Conservation (phyloP, 768 basidiomycete species). For the Trametes gibbosa region DNA sequence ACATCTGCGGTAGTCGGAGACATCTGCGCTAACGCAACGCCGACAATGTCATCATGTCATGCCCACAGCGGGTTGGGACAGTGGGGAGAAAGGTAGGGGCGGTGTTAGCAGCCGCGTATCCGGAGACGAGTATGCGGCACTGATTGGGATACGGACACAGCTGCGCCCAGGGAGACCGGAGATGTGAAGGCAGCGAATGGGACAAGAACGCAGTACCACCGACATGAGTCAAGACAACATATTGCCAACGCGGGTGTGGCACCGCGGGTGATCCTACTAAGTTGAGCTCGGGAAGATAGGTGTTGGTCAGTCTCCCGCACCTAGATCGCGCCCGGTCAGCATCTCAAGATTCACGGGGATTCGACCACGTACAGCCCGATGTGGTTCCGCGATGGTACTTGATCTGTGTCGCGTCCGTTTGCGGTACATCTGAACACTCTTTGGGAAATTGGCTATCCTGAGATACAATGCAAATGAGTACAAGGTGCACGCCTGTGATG, state of each 20-base stretch:
- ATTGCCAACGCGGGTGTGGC: conserved; percentile 4
- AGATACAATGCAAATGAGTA: too few species aligned
- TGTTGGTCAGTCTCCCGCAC: not conserved
- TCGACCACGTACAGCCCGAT: not conserved
- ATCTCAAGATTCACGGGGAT: conserved; percentile 1
- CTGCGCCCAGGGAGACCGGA: conserved; percentile 7
- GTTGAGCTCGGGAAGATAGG: not conserved
- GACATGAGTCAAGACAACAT: conserved; percentile 9
- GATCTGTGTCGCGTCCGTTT: too few species aligned
- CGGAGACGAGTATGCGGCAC: conserved; percentile 7
- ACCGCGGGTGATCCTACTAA: not conserved
- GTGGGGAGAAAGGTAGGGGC: not conserved
- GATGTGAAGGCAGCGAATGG: not conserved
- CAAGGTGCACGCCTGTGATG: not conserved
- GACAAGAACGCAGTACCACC: not conserved
- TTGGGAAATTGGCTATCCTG: too few species aligned
- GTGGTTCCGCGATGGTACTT: not conserved
- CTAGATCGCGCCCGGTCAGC: not conserved
- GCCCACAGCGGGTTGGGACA: not conserved
- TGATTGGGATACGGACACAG: conserved; percentile 9
- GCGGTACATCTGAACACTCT: too few species aligned
- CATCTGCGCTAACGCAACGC: conserved; percentile 1
- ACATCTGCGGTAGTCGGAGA: conserved; percentile 12
- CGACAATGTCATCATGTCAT: not conserved
- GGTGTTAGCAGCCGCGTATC: conserved; percentile 9